phyloP scores from a whole-genome alignment of 805 yeast species.

The Candida andamanensis region DNA sequence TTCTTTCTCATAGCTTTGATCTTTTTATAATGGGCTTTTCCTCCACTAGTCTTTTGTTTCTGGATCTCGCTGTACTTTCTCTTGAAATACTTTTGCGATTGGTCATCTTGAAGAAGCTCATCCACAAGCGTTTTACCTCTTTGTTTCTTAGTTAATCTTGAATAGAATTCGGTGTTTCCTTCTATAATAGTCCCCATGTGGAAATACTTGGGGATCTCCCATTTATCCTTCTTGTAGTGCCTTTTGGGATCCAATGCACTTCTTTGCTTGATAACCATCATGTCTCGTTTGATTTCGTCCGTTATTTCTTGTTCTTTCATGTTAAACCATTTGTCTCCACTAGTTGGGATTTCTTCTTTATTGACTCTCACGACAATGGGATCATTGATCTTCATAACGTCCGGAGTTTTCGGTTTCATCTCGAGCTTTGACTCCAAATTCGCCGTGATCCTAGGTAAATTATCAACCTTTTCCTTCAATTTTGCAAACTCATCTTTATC shows the following conservation, averaged over 20 bases:
- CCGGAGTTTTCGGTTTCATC: conserved; percentile 13
- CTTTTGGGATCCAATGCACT: conserved; percentile 92
- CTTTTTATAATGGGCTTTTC: conserved; percentile 61
- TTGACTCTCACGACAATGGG: conserved; percentile 28
- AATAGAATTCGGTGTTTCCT: conserved; percentile 72
- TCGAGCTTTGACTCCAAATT: conserved; percentile 20
- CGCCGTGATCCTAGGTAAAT: conserved; percentile 37
- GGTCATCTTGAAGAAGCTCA: conserved; percentile 71
- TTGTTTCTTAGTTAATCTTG: conserved; percentile 62
- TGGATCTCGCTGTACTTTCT: conserved; percentile 81
- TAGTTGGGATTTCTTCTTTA: conserved; percentile 17
- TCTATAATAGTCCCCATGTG: conserved; percentile 87
- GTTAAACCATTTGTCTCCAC: conserved; percentile 73
- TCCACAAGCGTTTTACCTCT: conserved; percentile 77
- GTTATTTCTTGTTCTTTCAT: conserved; percentile 75
- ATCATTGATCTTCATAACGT: conserved; percentile 39
- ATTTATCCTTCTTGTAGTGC: conserved; percentile 83
- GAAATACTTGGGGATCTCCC: conserved; percentile 72
- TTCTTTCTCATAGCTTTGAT: conserved; percentile 55
- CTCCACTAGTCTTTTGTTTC: conserved; percentile 54
- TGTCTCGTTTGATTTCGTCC: conserved; percentile 66
- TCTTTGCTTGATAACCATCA: conserved; percentile 76
- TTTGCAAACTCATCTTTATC: conserved; percentile 23
- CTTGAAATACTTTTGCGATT: conserved; percentile 72
- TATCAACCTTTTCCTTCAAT: conserved; percentile 30